Percentiles rank a stretch among this genome's conserved stretches.
These are phyloP conservation scores for Ophiostoma fasciatum DNA, from an alignment of 2,329 filamentous ascomycete genomes.

Conservation along the genomic window DNA sequence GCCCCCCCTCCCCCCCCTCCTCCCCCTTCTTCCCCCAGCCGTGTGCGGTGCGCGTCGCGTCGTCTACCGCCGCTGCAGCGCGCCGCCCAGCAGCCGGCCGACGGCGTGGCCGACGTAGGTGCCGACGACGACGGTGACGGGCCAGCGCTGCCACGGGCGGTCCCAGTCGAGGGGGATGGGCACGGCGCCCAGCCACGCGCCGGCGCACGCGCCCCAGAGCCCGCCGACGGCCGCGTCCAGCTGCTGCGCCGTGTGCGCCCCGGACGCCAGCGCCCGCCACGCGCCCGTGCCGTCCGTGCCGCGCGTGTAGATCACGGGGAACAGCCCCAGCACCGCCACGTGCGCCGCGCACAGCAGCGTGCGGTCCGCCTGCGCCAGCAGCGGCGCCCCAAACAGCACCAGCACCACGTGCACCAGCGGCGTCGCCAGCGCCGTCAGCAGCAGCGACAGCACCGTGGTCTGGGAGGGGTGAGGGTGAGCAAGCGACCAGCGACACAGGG, in stretches of 20 bases:
- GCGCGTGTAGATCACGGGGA: constrained; percentile 74
- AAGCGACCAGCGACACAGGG: constrained; percentile 4
- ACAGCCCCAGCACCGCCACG: constrained; percentile 61
- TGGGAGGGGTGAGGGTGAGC: constrained; percentile 11
- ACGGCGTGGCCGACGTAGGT: constrained; percentile 64
- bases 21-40: background rate
- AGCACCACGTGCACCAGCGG: constrained; percentile 47
- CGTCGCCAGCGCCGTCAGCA: constrained; percentile 56
- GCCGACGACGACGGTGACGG: constrained; percentile 76
- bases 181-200: constrained; percentile 85
- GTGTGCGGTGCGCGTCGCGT: constrained; percentile 16
- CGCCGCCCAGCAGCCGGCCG: constrained; percentile 49
- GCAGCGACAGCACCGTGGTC: constrained; percentile 30
- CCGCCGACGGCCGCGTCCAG: constrained; percentile 77
- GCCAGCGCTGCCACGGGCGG: constrained; percentile 98
- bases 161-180: constrained; percentile 98
- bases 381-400: constrained; percentile 81
- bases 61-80: constrained; percentile 26
- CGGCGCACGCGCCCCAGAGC: constrained; percentile 60
- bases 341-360: constrained; percentile 73
- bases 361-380: constrained; percentile 64
- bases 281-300: constrained; percentile 52
- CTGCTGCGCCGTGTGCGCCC: constrained; percentile 37
- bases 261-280: constrained; percentile 52
- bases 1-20: background rate